phyloP scores from a whole-genome alignment of 345 rosid genomes.

The Rhizophora mangle region DNA sequence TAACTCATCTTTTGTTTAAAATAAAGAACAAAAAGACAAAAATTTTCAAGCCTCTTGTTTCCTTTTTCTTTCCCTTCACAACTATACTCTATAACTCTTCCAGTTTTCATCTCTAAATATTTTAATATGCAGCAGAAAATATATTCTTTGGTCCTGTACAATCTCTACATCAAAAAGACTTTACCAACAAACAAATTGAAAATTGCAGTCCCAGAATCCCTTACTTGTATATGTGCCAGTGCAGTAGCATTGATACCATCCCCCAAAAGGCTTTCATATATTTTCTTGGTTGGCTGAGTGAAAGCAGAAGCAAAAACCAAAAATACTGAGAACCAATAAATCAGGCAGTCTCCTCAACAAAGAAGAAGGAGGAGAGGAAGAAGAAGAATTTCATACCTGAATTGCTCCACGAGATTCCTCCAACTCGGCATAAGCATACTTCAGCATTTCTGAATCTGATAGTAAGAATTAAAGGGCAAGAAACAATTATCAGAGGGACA shows the following conservation, averaged over 20 bases:
- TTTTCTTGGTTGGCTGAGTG: constrained; percentile 74
- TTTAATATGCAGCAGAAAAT: not conserved
- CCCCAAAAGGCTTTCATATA: constrained; percentile 71
- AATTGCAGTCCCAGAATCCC: constrained; percentile 9
- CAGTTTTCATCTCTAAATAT: not conserved
- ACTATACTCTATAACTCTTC: not conserved
- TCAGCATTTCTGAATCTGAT: constrained; percentile 78
- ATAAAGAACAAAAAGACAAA: too few species aligned
- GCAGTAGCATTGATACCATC: constrained; percentile 56
- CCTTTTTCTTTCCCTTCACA: not conserved
- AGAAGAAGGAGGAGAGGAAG: not conserved
- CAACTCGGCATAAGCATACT: constrained; percentile 91
- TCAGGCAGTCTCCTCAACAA: not conserved
- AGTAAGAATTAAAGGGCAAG: not conserved
- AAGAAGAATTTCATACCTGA: constrained; percentile 39
- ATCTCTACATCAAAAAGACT: not conserved
- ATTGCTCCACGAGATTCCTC: constrained; percentile 93
- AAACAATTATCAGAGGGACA: not conserved
- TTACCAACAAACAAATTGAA: not conserved
- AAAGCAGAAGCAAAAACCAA: constrained; percentile 25
- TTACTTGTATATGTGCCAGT: constrained; percentile 85
- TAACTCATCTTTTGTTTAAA: too few species aligned
- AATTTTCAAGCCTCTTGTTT: too few species aligned
- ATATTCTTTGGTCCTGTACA: not conserved
- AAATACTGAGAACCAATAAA: constrained; percentile 11